A percentile compares a stretch with the other conserved stretches of the same genome.
phyloP scores from a whole-genome alignment of 2,329 filamentous ascomycete genomes.

The Fonsecaea erecta region DNA sequence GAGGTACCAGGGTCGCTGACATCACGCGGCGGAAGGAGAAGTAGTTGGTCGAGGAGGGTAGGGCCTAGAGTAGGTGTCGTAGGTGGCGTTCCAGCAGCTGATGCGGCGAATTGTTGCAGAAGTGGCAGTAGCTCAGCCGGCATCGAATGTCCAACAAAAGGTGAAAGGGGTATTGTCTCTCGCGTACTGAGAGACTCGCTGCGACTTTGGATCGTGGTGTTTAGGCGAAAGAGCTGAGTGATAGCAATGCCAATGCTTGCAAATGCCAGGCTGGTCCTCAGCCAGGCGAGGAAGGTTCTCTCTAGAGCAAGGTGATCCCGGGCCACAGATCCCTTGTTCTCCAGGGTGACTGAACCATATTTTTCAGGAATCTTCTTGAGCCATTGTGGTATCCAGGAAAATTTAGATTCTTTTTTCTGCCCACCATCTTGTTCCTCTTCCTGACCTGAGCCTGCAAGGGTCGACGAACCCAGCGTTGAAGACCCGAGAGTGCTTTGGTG shows the following conservation, averaged over 20 bases:
- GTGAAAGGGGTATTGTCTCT: conserved; percentile 31
- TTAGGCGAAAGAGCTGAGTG: conserved; percentile 69
- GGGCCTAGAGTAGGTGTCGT: conserved; percentile 27
- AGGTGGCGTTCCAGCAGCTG: conserved; percentile 2
- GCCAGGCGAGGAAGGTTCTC: conserved; percentile 71
- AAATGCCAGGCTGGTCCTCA: conserved; percentile 68
- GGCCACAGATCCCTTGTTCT: conserved; percentile 70
- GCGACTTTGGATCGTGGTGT: conserved; percentile 50
- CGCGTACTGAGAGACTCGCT: conserved; percentile 11
- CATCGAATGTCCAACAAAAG: conserved; percentile 35
- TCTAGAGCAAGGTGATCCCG: conserved; percentile 69
- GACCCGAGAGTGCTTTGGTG: conserved; percentile 5
- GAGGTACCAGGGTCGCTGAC: conserved; percentile 22
- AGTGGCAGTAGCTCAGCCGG: conserved; percentile 36
- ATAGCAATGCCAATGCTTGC: conserved; percentile 69
- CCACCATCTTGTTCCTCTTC: conserved; percentile 11
- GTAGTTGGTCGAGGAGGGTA: conserved; percentile 37
- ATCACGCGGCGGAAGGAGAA: conserved; percentile 30
- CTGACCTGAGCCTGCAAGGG: neutral
- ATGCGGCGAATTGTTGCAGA: conserved; percentile 33
- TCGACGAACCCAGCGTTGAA: conserved; percentile 4
- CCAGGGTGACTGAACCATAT: conserved; percentile 66
- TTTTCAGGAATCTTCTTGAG: conserved; percentile 59
- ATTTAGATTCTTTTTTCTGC: conserved; percentile 24
- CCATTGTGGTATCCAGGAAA: conserved; percentile 42